Evolutionary conservation across 2,329 filamentous ascomycete genomes (phyloP), one percentile per base, ranked within the genome.

Genomic region (Cladosporium sphaerospermum): DNA sequence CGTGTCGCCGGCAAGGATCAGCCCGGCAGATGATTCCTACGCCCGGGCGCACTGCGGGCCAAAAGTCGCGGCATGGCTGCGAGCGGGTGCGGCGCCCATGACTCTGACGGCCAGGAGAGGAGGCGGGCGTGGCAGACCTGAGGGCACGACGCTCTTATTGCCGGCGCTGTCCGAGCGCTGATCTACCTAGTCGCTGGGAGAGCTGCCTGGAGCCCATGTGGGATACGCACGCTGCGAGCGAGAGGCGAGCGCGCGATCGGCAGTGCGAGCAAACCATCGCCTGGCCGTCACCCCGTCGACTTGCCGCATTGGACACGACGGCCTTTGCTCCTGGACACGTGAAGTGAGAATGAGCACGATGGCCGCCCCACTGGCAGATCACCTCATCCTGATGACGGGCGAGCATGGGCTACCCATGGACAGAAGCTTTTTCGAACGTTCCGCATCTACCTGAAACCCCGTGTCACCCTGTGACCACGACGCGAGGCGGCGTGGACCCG

Each of bases 21-120:
- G 40, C 48, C 48, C 48, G 48, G 48, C 48, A 51, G 48, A 51
- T 51, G 48, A 43, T n/a, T n/a, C 36, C n/a, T 39, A 11, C 36
- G 36, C 16, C 36, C 8, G 31, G 9, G 28, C 14, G 28, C 32
- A 42, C n/a, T 13, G n/a, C 9, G 2, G 16, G 48, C 33, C 48
- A 51, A 23, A 51, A 51, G 48, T 51, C 48, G 48, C 36, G 40
- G 39, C 47, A 39, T 31, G 16, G 40, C 23, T 28, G 23, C 7
- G 23, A 28, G 23, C 23, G 23, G 5, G 23, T 28, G 23, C 23
- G 23, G 5, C 23, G 23, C 5, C 23, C 23, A 28, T 28, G 23
- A 28, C 23, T 28, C 23, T 28, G 23, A 28, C 23, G 23, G 23
- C 5, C 23, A 28, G 23, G 23, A 28, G 23, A 28, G 23, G 23